phyloP scores from a whole-genome alignment of 805 yeast genomes.

The Candida qinlingensis region DNA sequence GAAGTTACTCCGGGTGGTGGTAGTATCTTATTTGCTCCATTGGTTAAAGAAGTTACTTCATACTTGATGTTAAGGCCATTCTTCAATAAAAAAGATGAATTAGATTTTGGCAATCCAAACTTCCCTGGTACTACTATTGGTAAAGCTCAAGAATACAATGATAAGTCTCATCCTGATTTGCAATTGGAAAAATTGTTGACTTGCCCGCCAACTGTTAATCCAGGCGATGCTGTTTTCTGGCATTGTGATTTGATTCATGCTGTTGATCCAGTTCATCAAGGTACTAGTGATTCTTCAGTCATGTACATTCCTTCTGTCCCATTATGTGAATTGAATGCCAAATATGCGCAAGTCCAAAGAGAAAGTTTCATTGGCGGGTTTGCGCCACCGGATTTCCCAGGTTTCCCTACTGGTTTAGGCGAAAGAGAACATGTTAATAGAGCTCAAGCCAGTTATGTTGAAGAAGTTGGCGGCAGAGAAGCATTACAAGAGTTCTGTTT shows the following conservation, averaged over 20 bases:
- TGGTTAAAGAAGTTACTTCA: constrained; percentile 32
- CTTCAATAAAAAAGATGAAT: constrained; percentile 28
- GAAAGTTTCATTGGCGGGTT: constrained; percentile 10
- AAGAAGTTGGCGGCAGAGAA: constrained; percentile 1
- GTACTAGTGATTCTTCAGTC: constrained; percentile 33
- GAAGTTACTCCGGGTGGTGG: constrained; percentile 35
- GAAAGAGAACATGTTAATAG: constrained; percentile 1
- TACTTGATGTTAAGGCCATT: constrained; percentile 37
- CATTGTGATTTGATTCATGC: constrained; percentile 38
- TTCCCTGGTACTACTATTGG: constrained; percentile 38
- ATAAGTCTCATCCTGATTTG: constrained; percentile 26
- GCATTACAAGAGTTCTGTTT: constrained; percentile 2
- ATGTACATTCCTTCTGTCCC: constrained; percentile 31
- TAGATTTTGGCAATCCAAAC: constrained; percentile 28
- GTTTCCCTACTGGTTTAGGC: neutral
- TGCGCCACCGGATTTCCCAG: constrained; percentile 25
- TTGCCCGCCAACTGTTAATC: constrained; percentile 32
- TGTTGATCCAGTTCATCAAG: constrained; percentile 33
- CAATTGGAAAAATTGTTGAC: constrained; percentile 28
- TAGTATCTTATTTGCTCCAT: constrained; percentile 33
- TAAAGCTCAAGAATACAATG: constrained; percentile 29
- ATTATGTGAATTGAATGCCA: constrained; percentile 17
- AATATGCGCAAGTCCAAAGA: constrained; percentile 15
- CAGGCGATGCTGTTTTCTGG: constrained; percentile 42
- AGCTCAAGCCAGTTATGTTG: neutral